Evolutionary conservation across 2,329 filamentous ascomycete species (phyloP).

Genomic region (Fusarium sp.): DNA sequence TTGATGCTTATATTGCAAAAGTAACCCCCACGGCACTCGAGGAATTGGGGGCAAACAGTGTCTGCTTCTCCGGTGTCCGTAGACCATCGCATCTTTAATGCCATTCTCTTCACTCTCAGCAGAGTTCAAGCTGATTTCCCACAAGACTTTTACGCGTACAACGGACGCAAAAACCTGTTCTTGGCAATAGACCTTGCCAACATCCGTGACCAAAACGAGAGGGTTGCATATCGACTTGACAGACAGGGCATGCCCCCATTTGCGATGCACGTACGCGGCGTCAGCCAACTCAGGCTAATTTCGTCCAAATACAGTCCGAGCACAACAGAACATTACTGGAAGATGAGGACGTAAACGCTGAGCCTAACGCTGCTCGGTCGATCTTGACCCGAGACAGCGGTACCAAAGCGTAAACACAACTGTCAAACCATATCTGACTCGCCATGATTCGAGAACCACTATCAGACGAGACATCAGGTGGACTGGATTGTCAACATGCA

Average conservation of each 20-base stretch:
- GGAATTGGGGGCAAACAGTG: neutral
- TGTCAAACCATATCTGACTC: neutral
- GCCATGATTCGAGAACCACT: neutral
- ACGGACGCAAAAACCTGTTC: neutral
- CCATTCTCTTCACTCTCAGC: neutral
- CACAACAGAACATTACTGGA: neutral
- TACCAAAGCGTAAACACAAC: neutral
- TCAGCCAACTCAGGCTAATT: constrained; percentile 29
- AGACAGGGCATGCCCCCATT: constrained; percentile 14
- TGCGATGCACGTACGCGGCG: constrained; percentile 20
- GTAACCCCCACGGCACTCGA: constrained; percentile 2
- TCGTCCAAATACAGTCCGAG: neutral
- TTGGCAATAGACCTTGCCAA: neutral
- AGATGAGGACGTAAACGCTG: neutral
- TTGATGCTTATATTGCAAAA: constrained; percentile 3
- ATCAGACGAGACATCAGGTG: constrained; percentile 6
- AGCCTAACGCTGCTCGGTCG: constrained; percentile 9
- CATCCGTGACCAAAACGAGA: neutral
- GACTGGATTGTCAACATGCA: constrained; percentile 11
- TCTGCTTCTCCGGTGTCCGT: neutral
- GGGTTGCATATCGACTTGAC: constrained; percentile 16
- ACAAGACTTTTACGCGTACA: neutral
- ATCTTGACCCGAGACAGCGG: constrained; percentile 29
- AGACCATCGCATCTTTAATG: neutral
- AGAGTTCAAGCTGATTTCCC: neutral